Evolutionary conservation across 352 stramenopile genomes (phyloP).

Genomic region (Globisporangium cylindrosporum): DNA sequence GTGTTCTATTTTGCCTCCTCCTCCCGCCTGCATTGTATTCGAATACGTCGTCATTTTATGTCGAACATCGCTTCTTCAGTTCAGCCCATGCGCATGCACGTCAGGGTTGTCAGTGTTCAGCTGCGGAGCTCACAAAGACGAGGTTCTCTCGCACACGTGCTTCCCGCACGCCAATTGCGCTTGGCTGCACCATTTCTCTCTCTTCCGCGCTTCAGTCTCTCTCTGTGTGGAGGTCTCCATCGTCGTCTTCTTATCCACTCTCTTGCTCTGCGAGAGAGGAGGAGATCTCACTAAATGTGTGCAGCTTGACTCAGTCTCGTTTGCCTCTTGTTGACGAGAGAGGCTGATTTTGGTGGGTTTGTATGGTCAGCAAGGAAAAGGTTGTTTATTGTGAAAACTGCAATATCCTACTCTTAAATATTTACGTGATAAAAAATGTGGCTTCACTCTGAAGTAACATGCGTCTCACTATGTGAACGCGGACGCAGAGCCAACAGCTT

Average conservation of each 20-base stretch:
- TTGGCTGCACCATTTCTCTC: not conserved
- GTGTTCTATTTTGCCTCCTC: not conserved
- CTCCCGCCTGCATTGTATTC: too few relatives aligned
- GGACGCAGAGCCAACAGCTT: not conserved
- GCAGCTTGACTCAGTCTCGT: not conserved
- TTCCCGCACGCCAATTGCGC: not conserved
- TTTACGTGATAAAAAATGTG: not conserved
- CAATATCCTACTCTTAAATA: conserved; percentile 1
- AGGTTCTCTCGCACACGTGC: not conserved
- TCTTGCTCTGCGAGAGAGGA: not conserved
- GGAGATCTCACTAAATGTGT: conserved; percentile 1
- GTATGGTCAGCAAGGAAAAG: not conserved
- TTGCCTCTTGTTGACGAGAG: not conserved
- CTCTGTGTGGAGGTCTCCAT: not conserved
- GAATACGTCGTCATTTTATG: too few relatives aligned
- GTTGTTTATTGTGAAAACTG: not conserved
- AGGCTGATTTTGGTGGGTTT: not conserved
- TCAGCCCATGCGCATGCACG: not conserved
- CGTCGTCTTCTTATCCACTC: not conserved
- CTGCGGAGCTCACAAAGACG: not conserved
- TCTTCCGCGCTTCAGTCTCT: not conserved
- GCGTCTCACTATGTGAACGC: not conserved
- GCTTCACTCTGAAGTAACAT: not conserved
- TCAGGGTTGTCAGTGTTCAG: not conserved
- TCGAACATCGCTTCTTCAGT: not conserved